A percentile compares a stretch with the other conserved stretches of the same genome.
These are phyloP conservation scores for Conoideocrella luteorostrata DNA, from an alignment of 2,329 filamentous ascomycete genomes.

Conservation along the genomic window DNA sequence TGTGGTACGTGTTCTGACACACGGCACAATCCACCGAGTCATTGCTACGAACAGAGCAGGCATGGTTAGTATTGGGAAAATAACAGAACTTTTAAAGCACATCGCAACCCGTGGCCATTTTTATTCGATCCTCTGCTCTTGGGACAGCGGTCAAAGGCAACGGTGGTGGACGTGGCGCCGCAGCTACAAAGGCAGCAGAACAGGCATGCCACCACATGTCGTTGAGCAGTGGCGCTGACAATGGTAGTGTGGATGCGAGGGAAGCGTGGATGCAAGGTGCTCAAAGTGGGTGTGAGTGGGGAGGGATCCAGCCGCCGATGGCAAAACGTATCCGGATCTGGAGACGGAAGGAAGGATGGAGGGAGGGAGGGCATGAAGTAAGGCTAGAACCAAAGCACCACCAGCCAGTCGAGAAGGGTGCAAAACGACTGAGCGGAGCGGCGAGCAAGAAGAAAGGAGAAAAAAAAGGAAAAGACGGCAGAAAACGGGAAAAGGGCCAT, in stretches of 20 bases:
- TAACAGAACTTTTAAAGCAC: not conserved
- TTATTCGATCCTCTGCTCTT: too few relatives aligned
- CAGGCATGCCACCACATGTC: slow-evolving; percentile 6
- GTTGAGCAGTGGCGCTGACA: slow-evolving; percentile 6
- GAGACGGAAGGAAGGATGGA: slow-evolving; percentile 1
- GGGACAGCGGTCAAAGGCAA: too few relatives aligned
- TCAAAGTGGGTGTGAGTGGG: slow-evolving; percentile 9
- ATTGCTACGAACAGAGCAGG: slow-evolving; percentile 45
- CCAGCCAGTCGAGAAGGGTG: too few relatives aligned
- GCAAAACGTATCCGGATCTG: slow-evolving; percentile 6
- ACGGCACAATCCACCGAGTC: slow-evolving; percentile 97
- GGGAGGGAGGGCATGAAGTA: slow-evolving; percentile 4
- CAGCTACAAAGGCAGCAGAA: too few relatives aligned
- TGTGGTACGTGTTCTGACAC: slow-evolving; percentile 92
- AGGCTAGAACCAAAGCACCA: slow-evolving; percentile 8
- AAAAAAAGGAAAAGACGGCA: slow-evolving; percentile 2
- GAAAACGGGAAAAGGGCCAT: slow-evolving; percentile 6
- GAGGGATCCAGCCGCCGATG: slow-evolving; percentile 6
- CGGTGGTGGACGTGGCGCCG: not conserved
- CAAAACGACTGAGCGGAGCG: too few relatives aligned
- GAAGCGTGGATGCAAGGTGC: slow-evolving; percentile 8
- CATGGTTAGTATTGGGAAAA: not conserved
- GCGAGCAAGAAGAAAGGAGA: not conserved
- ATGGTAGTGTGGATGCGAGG: slow-evolving; percentile 15
- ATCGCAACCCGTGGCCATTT: too few relatives aligned